These are phyloP conservation scores for Wakefieldia striispora DNA, from an alignment of 768 basidiomycete genomes.

Conservation along the genomic window DNA sequence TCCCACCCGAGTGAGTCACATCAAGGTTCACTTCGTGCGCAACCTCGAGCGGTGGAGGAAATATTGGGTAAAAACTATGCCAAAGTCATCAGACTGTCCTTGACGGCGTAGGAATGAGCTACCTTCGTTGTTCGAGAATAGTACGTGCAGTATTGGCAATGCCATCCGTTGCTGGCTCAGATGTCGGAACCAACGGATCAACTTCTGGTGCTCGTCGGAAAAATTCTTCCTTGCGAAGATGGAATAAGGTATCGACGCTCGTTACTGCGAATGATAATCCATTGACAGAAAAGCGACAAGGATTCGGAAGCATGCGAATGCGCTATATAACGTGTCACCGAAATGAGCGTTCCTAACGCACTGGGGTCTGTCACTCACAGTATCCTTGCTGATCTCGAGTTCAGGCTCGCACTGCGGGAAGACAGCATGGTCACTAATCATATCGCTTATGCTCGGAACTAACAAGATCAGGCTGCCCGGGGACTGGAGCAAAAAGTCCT, in stretches of 20 bases:
- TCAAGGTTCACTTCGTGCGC: constrained; percentile 87
- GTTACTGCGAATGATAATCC: constrained; percentile 74
- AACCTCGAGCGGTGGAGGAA: constrained; percentile 77
- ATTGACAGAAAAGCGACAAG: constrained; percentile 81
- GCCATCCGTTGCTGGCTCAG: constrained; percentile 56
- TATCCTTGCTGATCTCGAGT: constrained; percentile 42
- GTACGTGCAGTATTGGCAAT: constrained; percentile 81
- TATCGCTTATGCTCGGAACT: constrained; percentile 80
- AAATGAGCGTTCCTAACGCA: neutral
- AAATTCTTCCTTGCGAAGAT: constrained; percentile 82
- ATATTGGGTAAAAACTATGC: constrained; percentile 89
- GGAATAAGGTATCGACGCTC: constrained; percentile 89
- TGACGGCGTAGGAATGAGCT: neutral
- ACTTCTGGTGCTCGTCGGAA: constrained; percentile 64
- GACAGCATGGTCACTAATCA: constrained; percentile 74
- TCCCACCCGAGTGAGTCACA: constrained; percentile 66
- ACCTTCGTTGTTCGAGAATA: constrained; percentile 87
- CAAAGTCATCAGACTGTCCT: neutral
- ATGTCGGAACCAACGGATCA: constrained; percentile 42
- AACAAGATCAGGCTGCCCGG: constrained; percentile 74
- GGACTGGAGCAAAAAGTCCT: constrained; percentile 53
- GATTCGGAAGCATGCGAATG: constrained; percentile 82
- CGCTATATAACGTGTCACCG: constrained; percentile 44
- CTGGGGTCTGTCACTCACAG: constrained; percentile 40
- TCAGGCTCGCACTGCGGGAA: constrained; percentile 78